Base-by-base conservation (phyloP, 2,329 filamentous ascomycete genomes). In the Fusarium sulawesiense region DNA sequence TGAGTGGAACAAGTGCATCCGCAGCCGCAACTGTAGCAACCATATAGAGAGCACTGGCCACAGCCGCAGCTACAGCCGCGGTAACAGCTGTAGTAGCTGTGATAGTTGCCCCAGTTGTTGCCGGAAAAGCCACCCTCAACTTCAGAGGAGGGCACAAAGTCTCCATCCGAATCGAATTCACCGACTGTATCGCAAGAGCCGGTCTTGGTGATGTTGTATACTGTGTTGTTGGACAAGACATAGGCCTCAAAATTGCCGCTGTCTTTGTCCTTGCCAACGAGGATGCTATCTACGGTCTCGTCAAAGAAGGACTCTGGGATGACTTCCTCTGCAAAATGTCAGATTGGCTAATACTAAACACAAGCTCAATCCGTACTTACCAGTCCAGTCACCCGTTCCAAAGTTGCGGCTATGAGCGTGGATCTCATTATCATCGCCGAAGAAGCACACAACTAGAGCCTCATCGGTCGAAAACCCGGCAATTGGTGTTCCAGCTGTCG, bases 251-350 rank as follows among this genome's bases (percentile, higher is more conserved):
- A 37, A 9, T 29, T 2, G 2, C 44, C 54, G 7, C 18, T 56
- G 18, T 56, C 54, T 21, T 50, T 56, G 21, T 56, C 54, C 13
- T 50, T 25, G 14, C 27, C 54, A 14, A 56, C 54, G 14, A 56
- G 40, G 12, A 56, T 12, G n/a, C 20, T 49, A 3, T 56, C 0
- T 3, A 40, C 54, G 8, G 44, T 20, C 2, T 56, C 11, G 11
- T 56, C 44, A 5, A 56, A 56, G 2, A n/a, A 29, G 7, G 54
- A 56, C 1, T 50, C n/a, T 2, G 23, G 14, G n/a, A 56, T 6
- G 2, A 21, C 34, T 0, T 56, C 6, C 8, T 56, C 54, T 56
- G 18, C 10, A 9, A 4, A 2, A n/a, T 4, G 14, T 56, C 23
- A 56, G 44, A 29, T 5, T 23, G n/a, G 2, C 2, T 9, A 7